Conservation (phyloP, 1,284 basidiomycete genomes). For the Termitomyces sp. region DNA sequence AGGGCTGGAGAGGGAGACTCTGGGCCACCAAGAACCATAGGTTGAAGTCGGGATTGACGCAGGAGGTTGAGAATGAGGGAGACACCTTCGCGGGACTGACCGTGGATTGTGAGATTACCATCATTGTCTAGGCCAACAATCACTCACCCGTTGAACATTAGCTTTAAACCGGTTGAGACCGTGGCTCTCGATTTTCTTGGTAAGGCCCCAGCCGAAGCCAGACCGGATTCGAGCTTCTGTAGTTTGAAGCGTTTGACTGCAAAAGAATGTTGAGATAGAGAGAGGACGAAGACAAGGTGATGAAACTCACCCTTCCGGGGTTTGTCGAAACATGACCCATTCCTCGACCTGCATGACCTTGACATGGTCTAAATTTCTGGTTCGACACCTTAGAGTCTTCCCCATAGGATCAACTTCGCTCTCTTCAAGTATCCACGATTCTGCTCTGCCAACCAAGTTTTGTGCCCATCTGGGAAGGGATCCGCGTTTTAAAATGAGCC, state of each 20-base stretch:
- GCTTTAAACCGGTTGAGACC: slow-evolving; percentile 73
- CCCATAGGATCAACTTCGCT: slow-evolving; percentile 81
- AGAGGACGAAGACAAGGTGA: neutral
- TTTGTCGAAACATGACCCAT: slow-evolving; percentile 58
- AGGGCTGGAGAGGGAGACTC: slow-evolving; percentile 13
- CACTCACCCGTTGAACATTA: slow-evolving; percentile 66
- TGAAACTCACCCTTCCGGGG: slow-evolving; percentile 54
- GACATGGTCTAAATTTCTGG: slow-evolving; percentile 79
- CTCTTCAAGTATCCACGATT: slow-evolving; percentile 88
- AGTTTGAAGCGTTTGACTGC: slow-evolving; percentile 67
- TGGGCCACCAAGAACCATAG: slow-evolving; percentile 51
- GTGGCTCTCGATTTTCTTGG: slow-evolving; percentile 74
- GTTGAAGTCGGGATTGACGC: slow-evolving; percentile 68
- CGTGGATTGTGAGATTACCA: slow-evolving; percentile 3
- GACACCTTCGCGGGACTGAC: slow-evolving; percentile 77
- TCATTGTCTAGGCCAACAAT: neutral
- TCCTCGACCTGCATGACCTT: slow-evolving; percentile 82
- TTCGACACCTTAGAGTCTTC: slow-evolving; percentile 63
- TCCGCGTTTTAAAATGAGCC: slow-evolving; percentile 90
- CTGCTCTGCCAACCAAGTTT: slow-evolving; percentile 70
- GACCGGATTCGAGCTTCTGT: slow-evolving; percentile 76
- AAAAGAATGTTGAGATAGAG: neutral
- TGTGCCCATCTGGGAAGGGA: slow-evolving; percentile 87
- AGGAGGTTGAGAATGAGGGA: slow-evolving; percentile 68
- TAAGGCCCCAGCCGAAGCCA: slow-evolving; percentile 78